phyloP scores from a whole-genome alignment of 345 rosid species.

The Populus pruinosa region DNA sequence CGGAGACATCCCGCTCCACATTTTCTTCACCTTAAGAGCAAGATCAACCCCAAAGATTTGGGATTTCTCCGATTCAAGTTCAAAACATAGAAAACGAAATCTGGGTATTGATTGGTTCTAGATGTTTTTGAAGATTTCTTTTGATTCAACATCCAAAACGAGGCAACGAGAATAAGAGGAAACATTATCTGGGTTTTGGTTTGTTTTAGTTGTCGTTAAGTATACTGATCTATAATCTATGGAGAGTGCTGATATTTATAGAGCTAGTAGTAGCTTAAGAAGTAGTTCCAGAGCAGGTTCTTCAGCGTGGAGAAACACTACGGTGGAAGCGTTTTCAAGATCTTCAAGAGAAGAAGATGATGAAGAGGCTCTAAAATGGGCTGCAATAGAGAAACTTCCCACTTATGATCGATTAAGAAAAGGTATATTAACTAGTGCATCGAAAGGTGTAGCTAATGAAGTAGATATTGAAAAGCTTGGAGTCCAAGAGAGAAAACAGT shows the following conservation, averaged over 20 bases:
- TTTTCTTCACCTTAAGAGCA: no score
- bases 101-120: neutral
- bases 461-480: slow-evolving; percentile 28
- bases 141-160: neutral
- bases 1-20: no score
- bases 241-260: slow-evolving; percentile 15
- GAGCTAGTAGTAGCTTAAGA: slow-evolving; percentile 41
- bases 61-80: no score
- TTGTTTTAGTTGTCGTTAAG: neutral
- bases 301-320: slow-evolving; percentile 35
- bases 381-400: slow-evolving; percentile 46
- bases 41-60: no score
- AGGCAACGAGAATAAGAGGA: neutral
- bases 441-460: neutral
- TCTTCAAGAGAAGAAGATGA: slow-evolving; percentile 61
- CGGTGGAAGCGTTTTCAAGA: slow-evolving; percentile 42
- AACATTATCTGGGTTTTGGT: neutral
- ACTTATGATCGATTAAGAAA: slow-evolving; percentile 40
- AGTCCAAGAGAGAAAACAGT: slow-evolving; percentile 11
- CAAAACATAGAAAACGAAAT: neutral
- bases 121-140: neutral
- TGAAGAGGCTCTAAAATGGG: slow-evolving; percentile 55
- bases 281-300: slow-evolving; percentile 5
- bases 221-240: neutral
- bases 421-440: slow-evolving; percentile 30